These are phyloP conservation scores for Hylodesmum podocarpum DNA, from an alignment of 306 rosid genomes.

Conservation along the genomic window DNA sequence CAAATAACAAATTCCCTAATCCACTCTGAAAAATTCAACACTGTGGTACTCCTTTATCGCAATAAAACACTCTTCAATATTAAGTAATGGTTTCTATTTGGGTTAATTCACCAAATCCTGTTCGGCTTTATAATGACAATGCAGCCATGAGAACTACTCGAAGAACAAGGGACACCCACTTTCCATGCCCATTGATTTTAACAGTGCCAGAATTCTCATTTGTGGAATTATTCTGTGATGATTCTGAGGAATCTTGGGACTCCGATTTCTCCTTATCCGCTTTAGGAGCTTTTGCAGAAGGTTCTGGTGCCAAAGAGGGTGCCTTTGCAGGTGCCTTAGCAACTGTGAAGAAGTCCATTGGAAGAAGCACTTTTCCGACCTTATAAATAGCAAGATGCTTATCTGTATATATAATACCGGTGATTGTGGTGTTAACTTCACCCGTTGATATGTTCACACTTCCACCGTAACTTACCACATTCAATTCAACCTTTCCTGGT, in stretches of 20 bases:
- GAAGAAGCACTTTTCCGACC: constrained; percentile 57
- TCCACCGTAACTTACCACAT: constrained; percentile 59
- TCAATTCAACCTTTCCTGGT: constrained; percentile 49
- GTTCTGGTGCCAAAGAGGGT: constrained; percentile 35
- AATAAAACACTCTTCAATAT: neutral
- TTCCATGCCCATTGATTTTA: constrained; percentile 7
- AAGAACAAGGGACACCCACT: constrained; percentile 18
- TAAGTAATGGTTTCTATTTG: neutral
- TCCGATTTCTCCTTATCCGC: constrained; percentile 33
- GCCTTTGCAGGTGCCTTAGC: constrained; percentile 44
- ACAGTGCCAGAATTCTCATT: neutral
- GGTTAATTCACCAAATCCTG: neutral
- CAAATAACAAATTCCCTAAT: neutral
- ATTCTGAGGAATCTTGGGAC: constrained; percentile 24
- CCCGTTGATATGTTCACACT: constrained; percentile 62
- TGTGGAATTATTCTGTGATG: neutral
- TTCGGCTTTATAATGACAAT: neutral
- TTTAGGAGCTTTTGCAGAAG: constrained; percentile 36
- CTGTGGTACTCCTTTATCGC: neutral
- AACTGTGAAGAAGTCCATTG: constrained; percentile 47
- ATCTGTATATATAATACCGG: constrained; percentile 57
- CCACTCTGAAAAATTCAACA: neutral
- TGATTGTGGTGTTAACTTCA: constrained; percentile 58
- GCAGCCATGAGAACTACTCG: neutral
- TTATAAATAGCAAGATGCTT: constrained; percentile 66